Conservation (phyloP, 805 yeast genomes). For the Ogataea chonburiensis region DNA sequence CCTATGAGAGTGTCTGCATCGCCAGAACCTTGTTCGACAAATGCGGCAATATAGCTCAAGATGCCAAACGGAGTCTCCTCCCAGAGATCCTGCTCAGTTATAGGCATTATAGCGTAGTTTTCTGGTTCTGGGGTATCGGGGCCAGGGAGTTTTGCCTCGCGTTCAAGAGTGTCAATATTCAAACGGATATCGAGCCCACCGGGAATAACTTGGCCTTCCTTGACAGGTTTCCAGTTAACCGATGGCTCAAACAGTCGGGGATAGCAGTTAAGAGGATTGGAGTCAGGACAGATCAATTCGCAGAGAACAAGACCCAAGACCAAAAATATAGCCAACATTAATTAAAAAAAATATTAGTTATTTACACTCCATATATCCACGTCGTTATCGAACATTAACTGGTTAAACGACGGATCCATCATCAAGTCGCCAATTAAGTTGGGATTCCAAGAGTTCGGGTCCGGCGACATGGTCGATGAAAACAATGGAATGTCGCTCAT, state of each 20-base stretch:
- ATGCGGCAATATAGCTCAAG: slow-evolving; percentile 11
- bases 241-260: slow-evolving; percentile 63
- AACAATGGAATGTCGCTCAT: no score
- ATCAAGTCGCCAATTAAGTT: no score
- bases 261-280: slow-evolving; percentile 53
- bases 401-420: no score
- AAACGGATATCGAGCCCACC: slow-evolving; percentile 75
- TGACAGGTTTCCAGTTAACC: slow-evolving; percentile 64
- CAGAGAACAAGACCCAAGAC: neutral
- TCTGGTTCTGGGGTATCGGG: slow-evolving; percentile 14
- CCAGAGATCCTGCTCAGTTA: neutral
- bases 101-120: slow-evolving; percentile 4
- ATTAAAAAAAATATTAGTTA: neutral
- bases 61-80: slow-evolving; percentile 6
- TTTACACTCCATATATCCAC: no score
- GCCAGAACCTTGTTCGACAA: slow-evolving; percentile 8
- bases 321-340: slow-evolving; percentile 2
- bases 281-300: slow-evolving; percentile 41
- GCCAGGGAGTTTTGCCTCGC: slow-evolving; percentile 64
- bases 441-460: no score
- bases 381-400: no score
- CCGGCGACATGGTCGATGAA: no score
- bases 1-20: slow-evolving; percentile 13
- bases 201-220: slow-evolving; percentile 75
- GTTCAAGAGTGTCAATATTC: slow-evolving; percentile 67